A percentile compares a stretch with the other conserved stretches of the same genome.
Evolutionary conservation across 257 asterid species (phyloP).

Genomic region (Jacaranda mimosifolia): DNA sequence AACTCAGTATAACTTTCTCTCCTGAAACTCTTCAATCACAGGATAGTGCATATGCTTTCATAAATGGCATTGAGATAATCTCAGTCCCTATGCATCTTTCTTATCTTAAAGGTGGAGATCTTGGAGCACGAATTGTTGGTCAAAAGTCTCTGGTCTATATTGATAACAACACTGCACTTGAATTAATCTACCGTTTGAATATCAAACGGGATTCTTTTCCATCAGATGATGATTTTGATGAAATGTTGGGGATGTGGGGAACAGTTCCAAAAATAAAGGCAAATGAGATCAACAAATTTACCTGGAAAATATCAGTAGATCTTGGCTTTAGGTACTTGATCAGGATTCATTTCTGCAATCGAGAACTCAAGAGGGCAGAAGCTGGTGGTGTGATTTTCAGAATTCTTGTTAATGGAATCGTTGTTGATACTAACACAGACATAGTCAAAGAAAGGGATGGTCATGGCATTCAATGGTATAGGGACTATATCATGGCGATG

Average conservation of each 20-base stretch:
- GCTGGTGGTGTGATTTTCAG: too few relatives aligned
- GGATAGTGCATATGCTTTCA: neutral
- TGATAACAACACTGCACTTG: conserved; percentile 48
- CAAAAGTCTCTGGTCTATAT: conserved; percentile 16
- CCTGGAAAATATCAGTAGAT: too few relatives aligned
- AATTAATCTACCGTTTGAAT: conserved; percentile 45
- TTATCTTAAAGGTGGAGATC: conserved; percentile 28
- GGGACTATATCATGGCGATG: too few relatives aligned
- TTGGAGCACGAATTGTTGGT: conserved; percentile 32
- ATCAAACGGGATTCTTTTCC: conserved; percentile 42
- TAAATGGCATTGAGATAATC: conserved; percentile 53
- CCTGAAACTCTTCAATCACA: conserved; percentile 23
- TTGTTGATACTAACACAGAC: neutral
- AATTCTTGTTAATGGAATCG: too few relatives aligned
- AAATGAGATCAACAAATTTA: too few relatives aligned
- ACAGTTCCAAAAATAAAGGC: neutral
- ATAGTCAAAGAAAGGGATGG: conserved; percentile 46
- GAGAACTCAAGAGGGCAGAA: too few relatives aligned
- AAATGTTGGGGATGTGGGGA: conserved; percentile 49
- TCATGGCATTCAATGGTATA: neutral
- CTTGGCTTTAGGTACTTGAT: too few relatives aligned
- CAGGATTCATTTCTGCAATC: too few relatives aligned
- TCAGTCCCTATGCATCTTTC: conserved; percentile 27
- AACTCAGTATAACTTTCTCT: conserved; percentile 12
- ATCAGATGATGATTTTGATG: conserved; percentile 37